Percentiles rank a stretch among this genome's conserved stretches.
Evolutionary conservation across 2,329 filamentous ascomycete species (phyloP).

Genomic region (Fusarium sublunatum): DNA sequence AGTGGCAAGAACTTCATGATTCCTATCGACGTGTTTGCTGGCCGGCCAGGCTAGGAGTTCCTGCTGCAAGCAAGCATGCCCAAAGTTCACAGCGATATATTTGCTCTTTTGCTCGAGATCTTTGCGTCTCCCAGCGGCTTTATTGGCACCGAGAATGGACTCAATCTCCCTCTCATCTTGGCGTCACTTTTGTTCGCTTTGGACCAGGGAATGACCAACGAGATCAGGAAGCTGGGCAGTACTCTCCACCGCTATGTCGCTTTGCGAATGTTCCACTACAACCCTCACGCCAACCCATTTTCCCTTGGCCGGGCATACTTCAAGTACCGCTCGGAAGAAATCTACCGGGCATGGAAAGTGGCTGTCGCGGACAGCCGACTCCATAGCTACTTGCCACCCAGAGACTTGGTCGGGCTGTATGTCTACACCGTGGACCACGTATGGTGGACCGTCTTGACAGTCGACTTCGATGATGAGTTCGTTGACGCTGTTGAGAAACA

Average conservation of each 20-base stretch:
- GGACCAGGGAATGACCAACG: conserved; percentile 28
- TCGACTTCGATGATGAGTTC: conserved; percentile 3
- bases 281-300: conserved; percentile 19
- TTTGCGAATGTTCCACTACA: conserved; percentile 37
- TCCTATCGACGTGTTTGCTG: conserved; percentile 1
- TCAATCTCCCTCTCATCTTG: conserved; percentile 43
- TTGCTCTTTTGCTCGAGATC: conserved; percentile 39
- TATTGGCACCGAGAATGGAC: conserved; percentile 30
- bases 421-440: conserved; percentile 12
- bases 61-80: conserved; percentile 9
- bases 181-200: conserved; percentile 25
- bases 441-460: background rate
- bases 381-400: background rate
- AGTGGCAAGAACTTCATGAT: conserved; percentile 1
- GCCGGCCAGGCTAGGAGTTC: conserved; percentile 20
- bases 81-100: conserved; percentile 26
- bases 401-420: conserved; percentile 8
- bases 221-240: conserved; percentile 32
- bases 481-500: background rate
- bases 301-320: conserved; percentile 28
- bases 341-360: conserved; percentile 40
- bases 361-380: background rate
- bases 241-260: conserved; percentile 41
- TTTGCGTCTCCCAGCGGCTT: conserved; percentile 30
- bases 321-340: conserved; percentile 40